Evolutionary conservation across 2,329 filamentous ascomycete species (phyloP).

Genomic region (Sclerotinia borealis): DNA sequence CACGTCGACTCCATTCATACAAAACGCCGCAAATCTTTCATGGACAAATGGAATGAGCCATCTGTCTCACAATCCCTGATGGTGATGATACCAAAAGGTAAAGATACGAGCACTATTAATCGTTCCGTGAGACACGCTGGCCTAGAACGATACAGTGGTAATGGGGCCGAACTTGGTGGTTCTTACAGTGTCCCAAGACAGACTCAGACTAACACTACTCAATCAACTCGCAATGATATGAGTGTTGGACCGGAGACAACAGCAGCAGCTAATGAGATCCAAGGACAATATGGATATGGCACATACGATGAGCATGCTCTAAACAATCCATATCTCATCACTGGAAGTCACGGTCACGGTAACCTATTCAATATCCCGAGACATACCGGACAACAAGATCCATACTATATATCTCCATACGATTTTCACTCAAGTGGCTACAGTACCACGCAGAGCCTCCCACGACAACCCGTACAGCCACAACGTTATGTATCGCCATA

Average conservation of each 20-base stretch:
- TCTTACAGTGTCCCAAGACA: background rate
- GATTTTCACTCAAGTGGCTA: background rate
- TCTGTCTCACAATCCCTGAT: background rate
- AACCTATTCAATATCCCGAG: background rate
- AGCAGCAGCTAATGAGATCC: background rate
- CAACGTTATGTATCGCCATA: background rate
- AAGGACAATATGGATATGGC: background rate
- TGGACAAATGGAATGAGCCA: background rate
- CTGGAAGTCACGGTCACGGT: background rate
- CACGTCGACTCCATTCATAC: no score
- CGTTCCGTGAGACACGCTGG: no score
- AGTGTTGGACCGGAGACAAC: background rate
- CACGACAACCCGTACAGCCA: background rate
- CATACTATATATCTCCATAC: background rate
- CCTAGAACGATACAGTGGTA: no score
- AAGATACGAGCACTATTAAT: no score
- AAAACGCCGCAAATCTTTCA: background rate
- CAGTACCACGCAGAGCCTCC: background rate
- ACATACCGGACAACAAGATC: background rate
- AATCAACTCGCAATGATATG: background rate
- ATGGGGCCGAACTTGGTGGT: no score
- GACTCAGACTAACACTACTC: no score
- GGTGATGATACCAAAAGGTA: no score
- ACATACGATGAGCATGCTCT: background rate
- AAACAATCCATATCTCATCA: background rate